Conservation (phyloP, 306 rosid species). For the Malus orientalis region DNA sequence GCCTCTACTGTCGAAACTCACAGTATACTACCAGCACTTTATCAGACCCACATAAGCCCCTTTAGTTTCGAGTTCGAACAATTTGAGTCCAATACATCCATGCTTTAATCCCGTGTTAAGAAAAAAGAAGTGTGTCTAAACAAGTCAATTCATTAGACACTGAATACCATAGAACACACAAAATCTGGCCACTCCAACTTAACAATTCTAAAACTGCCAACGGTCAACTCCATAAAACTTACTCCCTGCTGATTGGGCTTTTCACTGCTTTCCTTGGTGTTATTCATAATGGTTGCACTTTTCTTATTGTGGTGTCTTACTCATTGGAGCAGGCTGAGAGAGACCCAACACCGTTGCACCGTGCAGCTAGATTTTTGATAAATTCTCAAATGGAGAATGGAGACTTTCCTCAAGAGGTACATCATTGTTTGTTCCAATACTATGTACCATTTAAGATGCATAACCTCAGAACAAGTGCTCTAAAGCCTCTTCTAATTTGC, state of each 20-base stretch:
- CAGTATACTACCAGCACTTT: not conserved
- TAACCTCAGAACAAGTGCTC: not conserved
- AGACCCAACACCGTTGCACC: slow-evolving; percentile 66
- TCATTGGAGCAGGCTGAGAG: slow-evolving; percentile 51
- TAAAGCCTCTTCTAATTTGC: not conserved
- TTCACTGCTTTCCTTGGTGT: not conserved
- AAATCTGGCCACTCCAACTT: not conserved
- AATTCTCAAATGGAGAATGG: slow-evolving; percentile 82
- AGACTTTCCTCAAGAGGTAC: slow-evolving; percentile 87
- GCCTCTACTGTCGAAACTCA: not conserved
- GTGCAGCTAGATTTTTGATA: slow-evolving; percentile 60
- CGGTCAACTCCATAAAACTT: not conserved
- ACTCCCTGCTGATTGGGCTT: not conserved
- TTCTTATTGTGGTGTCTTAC: not conserved
- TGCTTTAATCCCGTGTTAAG: not conserved
- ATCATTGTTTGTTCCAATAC: not conserved
- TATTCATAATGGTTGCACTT: not conserved
- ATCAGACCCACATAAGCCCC: not conserved
- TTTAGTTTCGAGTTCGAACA: not conserved
- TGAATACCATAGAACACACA: not conserved
- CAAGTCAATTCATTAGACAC: not conserved
- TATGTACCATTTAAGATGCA: not conserved
- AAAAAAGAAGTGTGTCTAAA: not conserved
- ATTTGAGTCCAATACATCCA: not conserved
- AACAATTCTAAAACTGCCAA: not conserved